Conservation (phyloP, 2,329 filamentous ascomycete species). For the Xylariaceae sp. region DNA sequence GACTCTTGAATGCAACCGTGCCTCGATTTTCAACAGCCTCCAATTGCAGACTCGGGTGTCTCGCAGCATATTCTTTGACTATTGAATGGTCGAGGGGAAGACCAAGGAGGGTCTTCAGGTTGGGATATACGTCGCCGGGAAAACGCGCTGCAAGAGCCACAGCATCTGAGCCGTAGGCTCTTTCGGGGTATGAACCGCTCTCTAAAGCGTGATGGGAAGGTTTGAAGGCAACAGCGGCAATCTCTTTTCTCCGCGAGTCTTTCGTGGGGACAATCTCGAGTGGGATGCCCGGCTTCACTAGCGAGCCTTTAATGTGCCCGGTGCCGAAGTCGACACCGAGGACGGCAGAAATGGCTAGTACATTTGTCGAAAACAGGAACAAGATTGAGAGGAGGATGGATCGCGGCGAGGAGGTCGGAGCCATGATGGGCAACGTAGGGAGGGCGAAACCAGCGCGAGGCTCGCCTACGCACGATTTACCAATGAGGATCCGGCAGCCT, state of each 20-base stretch:
- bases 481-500: constrained; percentile 13
- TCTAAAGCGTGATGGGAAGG: constrained; percentile 61
- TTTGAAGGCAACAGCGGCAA: constrained; percentile 88
- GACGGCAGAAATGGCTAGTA: constrained; percentile 62
- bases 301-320: constrained; percentile 90
- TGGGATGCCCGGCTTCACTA: constrained; percentile 94
- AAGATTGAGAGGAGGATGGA: constrained; percentile 35
- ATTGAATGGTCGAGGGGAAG: constrained; percentile 55
- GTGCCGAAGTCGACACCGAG: constrained; percentile 92
- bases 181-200: constrained; percentile 70
- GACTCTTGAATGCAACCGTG: constrained; percentile 79
- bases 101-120: constrained; percentile 87
- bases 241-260: constrained; percentile 94
- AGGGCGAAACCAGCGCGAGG: constrained; percentile 25
- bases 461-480: constrained; percentile 23
- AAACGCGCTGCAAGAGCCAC: constrained; percentile 81
- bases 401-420: constrained; percentile 33
- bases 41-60: constrained; percentile 74
- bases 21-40: constrained; percentile 54
- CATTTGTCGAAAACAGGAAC: constrained; percentile 43
- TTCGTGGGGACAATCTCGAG: constrained; percentile 98
- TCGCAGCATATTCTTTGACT: constrained; percentile 63
- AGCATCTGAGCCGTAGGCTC: constrained; percentile 87
- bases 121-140: constrained; percentile 89
- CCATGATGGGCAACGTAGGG: constrained; percentile 34